Base-by-base conservation (phyloP, 2,329 filamentous ascomycete species). In the Cercospora sp. region DNA sequence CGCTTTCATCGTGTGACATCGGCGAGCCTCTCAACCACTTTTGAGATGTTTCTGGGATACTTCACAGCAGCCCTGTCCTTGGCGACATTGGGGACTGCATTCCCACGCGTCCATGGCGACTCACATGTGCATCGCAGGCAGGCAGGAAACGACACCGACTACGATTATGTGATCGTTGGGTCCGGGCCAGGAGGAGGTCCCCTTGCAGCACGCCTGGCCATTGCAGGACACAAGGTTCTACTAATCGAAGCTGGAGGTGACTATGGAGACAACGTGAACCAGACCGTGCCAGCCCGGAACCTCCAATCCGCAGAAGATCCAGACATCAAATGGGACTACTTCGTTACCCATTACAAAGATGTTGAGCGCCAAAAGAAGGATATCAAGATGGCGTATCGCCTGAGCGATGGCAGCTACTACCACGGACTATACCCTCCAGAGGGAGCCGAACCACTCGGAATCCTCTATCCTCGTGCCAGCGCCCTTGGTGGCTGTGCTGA, bases 111-210 rank as follows among this genome's bases (percentile, higher is more conserved):
- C 26, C 53, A 69, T 59, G 55, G 20, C 53, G 20, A 48, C 26
- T 30, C 26, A n/a, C 61, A 62, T 20, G 18, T 65, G 31, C 62
- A 69, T 23, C 30, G 51, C 48, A 62, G 58, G 26, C 42, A 55
- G n/a, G 33, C 58, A 9, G 30, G 57, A 13, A 57, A 67, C 20
- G 18, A 30, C 48, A 68, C 53, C 72, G 69, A 55, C 39, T 90
- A 90, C 74, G 87, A 90, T 69, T 90, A 88, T 77, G 81, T 90
- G 30, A 82, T 90, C 9, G 85, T 89, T 51, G 87, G 87, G n/a
- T 87, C 86, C 9, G 87, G 87, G 3, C 81, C 87, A 7, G 87
- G 87, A 18, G 87, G 87, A 60, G 86, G 84, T 13, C 86, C 87
- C 5, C 77, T 89, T 8, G 86, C 87, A 12, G 84, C 85, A 26